Percentiles rank a stretch among this genome's conserved stretches.
phyloP scores from a whole-genome alignment of 2,329 filamentous ascomycete genomes.

The Ophiostoma angusticollis region DNA sequence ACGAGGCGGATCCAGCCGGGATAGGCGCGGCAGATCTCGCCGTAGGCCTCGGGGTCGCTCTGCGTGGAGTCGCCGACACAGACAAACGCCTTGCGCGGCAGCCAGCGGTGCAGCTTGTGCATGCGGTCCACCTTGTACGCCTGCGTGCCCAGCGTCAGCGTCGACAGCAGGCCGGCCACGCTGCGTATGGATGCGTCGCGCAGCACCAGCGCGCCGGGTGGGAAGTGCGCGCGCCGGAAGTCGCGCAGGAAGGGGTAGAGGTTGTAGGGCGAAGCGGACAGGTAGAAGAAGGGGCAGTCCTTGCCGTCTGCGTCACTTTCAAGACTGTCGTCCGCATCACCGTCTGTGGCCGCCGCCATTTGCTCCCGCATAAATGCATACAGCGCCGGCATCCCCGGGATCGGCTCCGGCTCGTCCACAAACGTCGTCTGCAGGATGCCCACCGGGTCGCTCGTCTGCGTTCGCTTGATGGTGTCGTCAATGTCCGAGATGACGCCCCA shows the following conservation, averaged over 20 bases:
- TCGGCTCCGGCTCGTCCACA: constrained; percentile 56
- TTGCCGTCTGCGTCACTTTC: too few relatives aligned
- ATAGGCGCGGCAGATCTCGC: constrained; percentile 42
- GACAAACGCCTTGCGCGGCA: constrained; percentile 68
- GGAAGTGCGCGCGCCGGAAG: constrained; percentile 62
- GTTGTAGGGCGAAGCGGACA: constrained; percentile 89
- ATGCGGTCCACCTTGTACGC: constrained; percentile 78
- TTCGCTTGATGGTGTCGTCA: constrained; percentile 92
- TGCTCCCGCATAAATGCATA: constrained; percentile 52
- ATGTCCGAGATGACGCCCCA: constrained; percentile 84
- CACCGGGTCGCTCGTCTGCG: constrained; percentile 63
- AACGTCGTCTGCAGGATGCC: constrained; percentile 80
- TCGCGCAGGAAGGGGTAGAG: constrained; percentile 73
- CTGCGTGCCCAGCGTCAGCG: constrained; percentile 67
- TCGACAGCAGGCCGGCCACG: constrained; percentile 63
- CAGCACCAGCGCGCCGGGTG: constrained; percentile 67
- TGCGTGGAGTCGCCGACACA: constrained; percentile 87
- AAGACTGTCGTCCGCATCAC: too few relatives aligned
- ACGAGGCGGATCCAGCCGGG: constrained; percentile 73
- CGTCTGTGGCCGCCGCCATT: constrained; percentile 22
- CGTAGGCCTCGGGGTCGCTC: constrained; percentile 64
- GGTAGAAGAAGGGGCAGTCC: constrained; percentile 90
- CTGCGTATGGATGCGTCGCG: constrained; percentile 82
- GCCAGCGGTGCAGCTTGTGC: constrained; percentile 62
- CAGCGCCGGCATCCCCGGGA: constrained; percentile 72